A percentile compares a stretch with the other conserved stretches of the same genome.
Conservation (phyloP, 306 rosid species). For the Pterocarpus santalinus region DNA sequence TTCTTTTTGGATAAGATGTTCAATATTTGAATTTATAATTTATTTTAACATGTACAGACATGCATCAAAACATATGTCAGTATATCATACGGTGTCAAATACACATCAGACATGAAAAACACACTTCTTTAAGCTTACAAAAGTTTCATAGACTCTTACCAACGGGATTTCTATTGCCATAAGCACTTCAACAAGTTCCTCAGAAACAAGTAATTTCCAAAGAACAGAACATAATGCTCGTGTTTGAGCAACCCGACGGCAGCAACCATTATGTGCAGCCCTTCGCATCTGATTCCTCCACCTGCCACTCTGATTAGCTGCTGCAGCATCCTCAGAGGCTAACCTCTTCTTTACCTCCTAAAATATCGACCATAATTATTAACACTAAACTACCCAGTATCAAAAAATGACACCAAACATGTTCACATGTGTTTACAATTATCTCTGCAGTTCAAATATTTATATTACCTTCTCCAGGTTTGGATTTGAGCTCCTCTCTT, state of each 20-base stretch:
- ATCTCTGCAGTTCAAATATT: slow-evolving; percentile 6
- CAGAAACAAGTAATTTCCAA: slow-evolving; percentile 91
- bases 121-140: not conserved
- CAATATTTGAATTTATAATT: slow-evolving; percentile 16
- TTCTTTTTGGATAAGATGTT: not conserved
- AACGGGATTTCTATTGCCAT: slow-evolving; percentile 75
- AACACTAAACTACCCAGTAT: slow-evolving; percentile 35
- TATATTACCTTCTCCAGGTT: slow-evolving; percentile 89
- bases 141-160: slow-evolving; percentile 60
- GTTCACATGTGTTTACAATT: not conserved
- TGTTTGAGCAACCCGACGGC: slow-evolving; percentile 93
- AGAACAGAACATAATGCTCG: slow-evolving; percentile 85
- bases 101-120: not conserved
- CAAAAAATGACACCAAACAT: slow-evolving; percentile 9
- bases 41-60: not conserved
- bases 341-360: slow-evolving; percentile 93
- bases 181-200: slow-evolving; percentile 80
- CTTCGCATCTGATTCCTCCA: slow-evolving; percentile 98
- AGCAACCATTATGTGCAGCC: slow-evolving; percentile 97
- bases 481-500: slow-evolving; percentile 85
- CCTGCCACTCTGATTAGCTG: slow-evolving; percentile 84
- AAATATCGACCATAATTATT: slow-evolving; percentile 40
- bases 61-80: slow-evolving; percentile 11
- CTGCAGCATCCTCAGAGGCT: slow-evolving; percentile 79
- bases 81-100: not conserved